These are phyloP conservation scores for Leccinum subgranulosum DNA, from an alignment of 768 basidiomycete genomes.

Conservation along the genomic window DNA sequence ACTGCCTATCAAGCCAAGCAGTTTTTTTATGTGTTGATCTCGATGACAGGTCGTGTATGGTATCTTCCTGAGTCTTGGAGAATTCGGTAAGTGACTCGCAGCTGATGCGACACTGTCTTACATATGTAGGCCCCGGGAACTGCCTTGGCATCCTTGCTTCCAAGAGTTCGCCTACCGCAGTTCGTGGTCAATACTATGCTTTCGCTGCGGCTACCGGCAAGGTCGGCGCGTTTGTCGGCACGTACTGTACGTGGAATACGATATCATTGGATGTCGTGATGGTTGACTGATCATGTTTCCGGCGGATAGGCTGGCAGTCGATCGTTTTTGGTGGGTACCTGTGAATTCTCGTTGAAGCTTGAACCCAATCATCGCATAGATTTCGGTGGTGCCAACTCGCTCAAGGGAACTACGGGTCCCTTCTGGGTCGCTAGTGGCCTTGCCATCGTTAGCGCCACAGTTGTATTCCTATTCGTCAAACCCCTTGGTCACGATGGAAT, in stretches of 20 bases:
- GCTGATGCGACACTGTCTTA: not conserved
- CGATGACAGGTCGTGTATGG: constrained; percentile 72
- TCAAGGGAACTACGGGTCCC: constrained; percentile 73
- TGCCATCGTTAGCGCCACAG: constrained; percentile 71
- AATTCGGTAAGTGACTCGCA: constrained; percentile 53
- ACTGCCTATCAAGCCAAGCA: not conserved
- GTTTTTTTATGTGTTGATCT: not conserved
- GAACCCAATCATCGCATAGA: constrained; percentile 29
- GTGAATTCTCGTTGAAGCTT: not conserved
- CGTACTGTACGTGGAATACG: constrained; percentile 56
- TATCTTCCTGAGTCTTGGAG: constrained; percentile 86
- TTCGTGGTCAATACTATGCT: constrained; percentile 86
- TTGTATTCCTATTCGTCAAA: constrained; percentile 69
- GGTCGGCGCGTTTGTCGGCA: constrained; percentile 79
- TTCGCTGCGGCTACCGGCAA: constrained; percentile 84
- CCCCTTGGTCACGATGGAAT: constrained; percentile 78
- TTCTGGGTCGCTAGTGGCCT: constrained; percentile 89
- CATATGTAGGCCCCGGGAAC: constrained; percentile 68
- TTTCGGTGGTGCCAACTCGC: constrained; percentile 54
- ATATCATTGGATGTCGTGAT: not conserved
- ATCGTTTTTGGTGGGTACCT: constrained; percentile 55
- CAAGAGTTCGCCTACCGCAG: constrained; percentile 82
- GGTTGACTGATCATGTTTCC: constrained; percentile 2
- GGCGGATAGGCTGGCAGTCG: constrained; percentile 53
- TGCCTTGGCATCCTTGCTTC: constrained; percentile 80